phyloP scores from a whole-genome alignment of 768 basidiomycete species.

The Zangia roseola region DNA sequence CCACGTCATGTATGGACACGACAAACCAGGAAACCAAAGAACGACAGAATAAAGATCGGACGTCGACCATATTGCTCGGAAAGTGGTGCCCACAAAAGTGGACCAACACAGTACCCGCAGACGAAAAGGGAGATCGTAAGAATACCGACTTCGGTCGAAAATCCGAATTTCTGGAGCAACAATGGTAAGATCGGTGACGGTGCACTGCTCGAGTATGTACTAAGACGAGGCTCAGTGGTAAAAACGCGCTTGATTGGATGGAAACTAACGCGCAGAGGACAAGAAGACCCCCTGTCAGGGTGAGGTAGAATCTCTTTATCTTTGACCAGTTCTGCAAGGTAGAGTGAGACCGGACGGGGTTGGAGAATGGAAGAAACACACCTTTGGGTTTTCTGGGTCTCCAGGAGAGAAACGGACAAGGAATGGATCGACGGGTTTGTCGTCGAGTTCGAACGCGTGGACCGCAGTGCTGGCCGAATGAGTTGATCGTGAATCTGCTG shows the following conservation, averaged over 20 bases:
- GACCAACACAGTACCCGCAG: constrained; percentile 66
- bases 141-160: constrained; percentile 50
- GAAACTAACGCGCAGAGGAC: constrained; percentile 53
- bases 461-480: constrained; percentile 13
- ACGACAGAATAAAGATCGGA: constrained; percentile 55
- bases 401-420: constrained; percentile 32
- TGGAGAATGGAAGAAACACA: constrained; percentile 14
- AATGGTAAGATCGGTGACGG: constrained; percentile 48
- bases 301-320: constrained; percentile 49
- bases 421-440: constrained; percentile 26
- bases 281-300: constrained; percentile 46
- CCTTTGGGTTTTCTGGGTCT: constrained; percentile 50
- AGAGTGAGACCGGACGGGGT: not conserved
- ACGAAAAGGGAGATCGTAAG: constrained; percentile 64
- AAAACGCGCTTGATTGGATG: not conserved
- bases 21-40: constrained; percentile 53
- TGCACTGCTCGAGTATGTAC: constrained; percentile 63
- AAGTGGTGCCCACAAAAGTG: constrained; percentile 57
- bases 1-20: too few relatives aligned
- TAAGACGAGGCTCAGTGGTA: constrained; percentile 20
- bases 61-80: constrained; percentile 58
- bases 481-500: constrained; percentile 16
- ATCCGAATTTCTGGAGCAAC: constrained; percentile 45
- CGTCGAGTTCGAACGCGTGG: constrained; percentile 13
- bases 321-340: constrained; percentile 48